These are phyloP conservation scores for Aspergillus olivimuriae DNA, from an alignment of 495 filamentous ascomycete genomes.

Conservation along the genomic window DNA sequence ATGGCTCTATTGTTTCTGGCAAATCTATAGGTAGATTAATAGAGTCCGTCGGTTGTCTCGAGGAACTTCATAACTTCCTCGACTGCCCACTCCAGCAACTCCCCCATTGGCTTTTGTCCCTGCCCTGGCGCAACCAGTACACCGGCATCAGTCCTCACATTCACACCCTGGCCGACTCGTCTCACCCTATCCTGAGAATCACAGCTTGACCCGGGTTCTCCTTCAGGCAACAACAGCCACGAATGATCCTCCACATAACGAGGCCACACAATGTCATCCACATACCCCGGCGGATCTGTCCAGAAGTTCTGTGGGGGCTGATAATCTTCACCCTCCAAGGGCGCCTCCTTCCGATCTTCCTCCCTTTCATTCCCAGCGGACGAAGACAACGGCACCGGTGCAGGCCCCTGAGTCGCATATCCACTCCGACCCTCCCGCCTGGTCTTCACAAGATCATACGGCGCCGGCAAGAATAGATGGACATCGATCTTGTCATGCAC, in stretches of 20 bases:
- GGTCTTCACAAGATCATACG: constrained; percentile 51
- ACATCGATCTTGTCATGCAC: constrained; percentile 60
- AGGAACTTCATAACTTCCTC: constrained; percentile 30
- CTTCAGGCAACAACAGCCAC: constrained; percentile 62
- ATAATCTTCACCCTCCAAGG: constrained; percentile 34
- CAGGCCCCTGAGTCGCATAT: constrained; percentile 72
- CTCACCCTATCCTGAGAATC: constrained; percentile 22
- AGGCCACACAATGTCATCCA: constrained; percentile 93
- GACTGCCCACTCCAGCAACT: constrained; percentile 40
- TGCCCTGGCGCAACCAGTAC: constrained; percentile 33
- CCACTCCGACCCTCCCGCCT: constrained; percentile 68
- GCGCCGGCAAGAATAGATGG: constrained; percentile 66
- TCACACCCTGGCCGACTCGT: constrained; percentile 27
- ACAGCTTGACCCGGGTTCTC: constrained; percentile 35
- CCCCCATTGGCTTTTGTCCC: constrained; percentile 27
- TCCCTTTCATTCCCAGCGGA: background rate
- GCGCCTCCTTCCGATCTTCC: constrained; percentile 15
- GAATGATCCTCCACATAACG: constrained; percentile 75
- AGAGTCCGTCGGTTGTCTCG: background rate
- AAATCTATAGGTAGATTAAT: no score
- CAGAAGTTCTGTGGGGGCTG: constrained; percentile 70
- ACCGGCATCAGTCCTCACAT: constrained; percentile 31
- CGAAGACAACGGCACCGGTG: constrained; percentile 15
- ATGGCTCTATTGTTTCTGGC: no score
- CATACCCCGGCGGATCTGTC: constrained; percentile 88